Evolutionary conservation across 1,284 basidiomycete genomes (phyloP).

Genomic region (Heterobasidion parviporum): DNA sequence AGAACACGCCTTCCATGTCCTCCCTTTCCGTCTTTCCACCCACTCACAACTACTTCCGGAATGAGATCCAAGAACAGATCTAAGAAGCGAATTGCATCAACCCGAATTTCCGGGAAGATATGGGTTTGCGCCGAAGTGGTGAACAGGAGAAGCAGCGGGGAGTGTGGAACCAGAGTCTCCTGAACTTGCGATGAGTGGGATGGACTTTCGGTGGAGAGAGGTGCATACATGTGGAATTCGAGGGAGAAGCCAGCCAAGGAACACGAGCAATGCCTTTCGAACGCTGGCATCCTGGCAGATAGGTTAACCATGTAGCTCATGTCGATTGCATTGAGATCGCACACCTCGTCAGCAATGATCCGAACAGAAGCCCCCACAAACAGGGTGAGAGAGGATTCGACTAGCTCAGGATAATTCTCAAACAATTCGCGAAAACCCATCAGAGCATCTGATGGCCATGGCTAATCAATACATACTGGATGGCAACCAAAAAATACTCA

Average conservation of each 20-base stretch:
- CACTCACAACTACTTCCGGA: constrained; percentile 59
- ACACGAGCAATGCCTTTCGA: constrained; percentile 49
- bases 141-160: constrained; percentile 72
- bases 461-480: not conserved
- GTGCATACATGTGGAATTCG: constrained; percentile 48
- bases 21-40: constrained; percentile 48
- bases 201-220: constrained; percentile 2
- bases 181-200: constrained; percentile 18
- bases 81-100: constrained; percentile 84
- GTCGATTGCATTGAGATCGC: constrained; percentile 7
- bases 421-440: constrained; percentile 77
- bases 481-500: constrained; percentile 14
- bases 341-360: constrained; percentile 76
- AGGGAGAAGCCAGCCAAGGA: constrained; percentile 69
- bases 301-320: not conserved
- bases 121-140: constrained; percentile 88
- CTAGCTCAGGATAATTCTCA: constrained; percentile 50
- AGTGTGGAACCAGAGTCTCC: constrained; percentile 66
- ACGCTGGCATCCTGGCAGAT: constrained; percentile 50
- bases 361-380: constrained; percentile 65
- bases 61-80: constrained; percentile 71
- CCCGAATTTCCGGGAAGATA: constrained; percentile 89
- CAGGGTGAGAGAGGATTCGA: constrained; percentile 49
- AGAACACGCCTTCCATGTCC: constrained; percentile 57
- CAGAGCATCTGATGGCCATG: constrained; percentile 57